phyloP scores from a whole-genome alignment of 2,329 filamentous ascomycete genomes.

The Talaromyces amestolkiae region DNA sequence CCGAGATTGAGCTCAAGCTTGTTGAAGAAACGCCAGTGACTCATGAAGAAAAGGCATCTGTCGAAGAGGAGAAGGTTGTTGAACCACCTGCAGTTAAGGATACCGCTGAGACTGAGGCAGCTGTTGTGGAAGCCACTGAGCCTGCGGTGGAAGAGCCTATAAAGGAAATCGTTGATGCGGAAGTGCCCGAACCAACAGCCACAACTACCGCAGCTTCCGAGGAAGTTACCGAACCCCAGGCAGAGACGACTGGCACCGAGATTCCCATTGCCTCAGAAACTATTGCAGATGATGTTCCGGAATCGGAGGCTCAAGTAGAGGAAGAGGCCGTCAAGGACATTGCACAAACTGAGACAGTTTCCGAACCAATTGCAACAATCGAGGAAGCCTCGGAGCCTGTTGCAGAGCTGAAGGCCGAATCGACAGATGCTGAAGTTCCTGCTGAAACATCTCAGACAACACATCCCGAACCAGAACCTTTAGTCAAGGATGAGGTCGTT shows the following conservation, averaged over 20 bases:
- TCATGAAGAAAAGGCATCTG: slow-evolving; percentile 6
- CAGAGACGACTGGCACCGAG: neutral
- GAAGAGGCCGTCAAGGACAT: neutral
- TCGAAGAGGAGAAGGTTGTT: neutral
- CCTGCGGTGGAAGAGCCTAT: neutral
- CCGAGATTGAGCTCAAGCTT: neutral
- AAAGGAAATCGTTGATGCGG: neutral
- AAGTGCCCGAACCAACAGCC: neutral
- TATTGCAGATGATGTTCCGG: neutral
- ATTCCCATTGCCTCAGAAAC: neutral
- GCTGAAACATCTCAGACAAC: neutral
- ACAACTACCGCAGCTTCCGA: neutral
- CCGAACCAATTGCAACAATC: neutral
- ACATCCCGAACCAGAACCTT: neutral
- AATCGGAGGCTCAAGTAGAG: neutral
- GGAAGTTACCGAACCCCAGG: neutral
- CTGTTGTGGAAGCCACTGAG: neutral
- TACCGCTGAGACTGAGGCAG: neutral
- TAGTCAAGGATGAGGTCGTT: neutral
- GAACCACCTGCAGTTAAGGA: neutral
- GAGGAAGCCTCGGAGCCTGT: neutral
- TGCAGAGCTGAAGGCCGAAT: neutral
- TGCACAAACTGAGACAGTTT: neutral
- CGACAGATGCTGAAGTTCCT: neutral
- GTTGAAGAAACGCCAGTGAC: neutral